phyloP scores from a whole-genome alignment of 2,329 filamentous ascomycete species.

The Beauveria medogensis region DNA sequence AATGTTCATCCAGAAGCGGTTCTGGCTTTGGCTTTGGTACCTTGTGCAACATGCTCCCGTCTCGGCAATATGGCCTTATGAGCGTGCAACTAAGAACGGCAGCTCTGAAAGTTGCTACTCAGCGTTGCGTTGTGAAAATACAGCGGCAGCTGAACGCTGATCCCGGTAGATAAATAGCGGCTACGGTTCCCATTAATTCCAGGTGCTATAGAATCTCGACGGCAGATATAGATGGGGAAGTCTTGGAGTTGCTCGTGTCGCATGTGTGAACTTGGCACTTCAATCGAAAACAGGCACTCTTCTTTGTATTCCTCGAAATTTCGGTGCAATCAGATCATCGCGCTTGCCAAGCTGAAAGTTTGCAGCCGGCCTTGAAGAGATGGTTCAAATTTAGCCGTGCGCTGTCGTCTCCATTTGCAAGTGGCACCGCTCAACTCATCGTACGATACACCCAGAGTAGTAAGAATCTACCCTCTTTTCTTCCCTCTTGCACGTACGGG shows the following conservation, averaged over 20 bases:
- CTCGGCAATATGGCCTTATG: not conserved
- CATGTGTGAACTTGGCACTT: not conserved
- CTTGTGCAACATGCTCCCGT: not conserved
- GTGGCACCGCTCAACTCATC: conserved; percentile 2
- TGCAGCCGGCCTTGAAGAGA: not conserved
- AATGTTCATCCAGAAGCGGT: not conserved
- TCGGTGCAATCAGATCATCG: not conserved
- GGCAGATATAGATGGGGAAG: not conserved
- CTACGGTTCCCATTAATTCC: not conserved
- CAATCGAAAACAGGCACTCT: not conserved
- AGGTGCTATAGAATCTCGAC: not conserved
- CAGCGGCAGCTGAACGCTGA: not conserved
- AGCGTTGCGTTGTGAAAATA: not conserved
- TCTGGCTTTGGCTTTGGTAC: not conserved
- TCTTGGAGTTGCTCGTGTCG: not conserved
- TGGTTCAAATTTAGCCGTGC: not conserved
- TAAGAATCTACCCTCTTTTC: not conserved
- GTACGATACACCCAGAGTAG: not conserved
- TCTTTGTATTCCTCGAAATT: not conserved
- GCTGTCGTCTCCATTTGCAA: not conserved
- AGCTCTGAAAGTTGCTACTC: not conserved
- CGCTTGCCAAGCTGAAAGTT: not conserved
- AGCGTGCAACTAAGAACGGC: not conserved
- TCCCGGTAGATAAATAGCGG: not conserved
- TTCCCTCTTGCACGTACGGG: not conserved